Percentiles rank a stretch among this genome's conserved stretches.
phyloP scores from a whole-genome alignment of 179 eudicot genomes.

The Nepenthes alata region DNA sequence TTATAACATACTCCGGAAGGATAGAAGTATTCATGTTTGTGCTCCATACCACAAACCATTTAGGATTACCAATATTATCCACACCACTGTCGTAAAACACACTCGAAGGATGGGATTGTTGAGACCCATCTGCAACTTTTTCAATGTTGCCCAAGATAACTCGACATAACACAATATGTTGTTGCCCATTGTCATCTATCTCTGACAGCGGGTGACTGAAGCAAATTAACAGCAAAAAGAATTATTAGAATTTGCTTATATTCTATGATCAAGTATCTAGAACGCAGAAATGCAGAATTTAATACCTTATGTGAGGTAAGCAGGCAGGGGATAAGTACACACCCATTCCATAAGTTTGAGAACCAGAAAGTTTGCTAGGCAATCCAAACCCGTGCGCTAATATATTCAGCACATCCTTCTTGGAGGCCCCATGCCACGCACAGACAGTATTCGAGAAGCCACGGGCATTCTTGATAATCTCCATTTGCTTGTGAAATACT shows the following conservation, averaged over 20 bases:
- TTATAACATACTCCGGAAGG: constrained; percentile 47
- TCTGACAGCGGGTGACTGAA: constrained; percentile 25
- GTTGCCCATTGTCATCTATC: constrained; percentile 43
- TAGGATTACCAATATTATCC: constrained; percentile 45
- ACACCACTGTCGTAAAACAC: constrained; percentile 37
- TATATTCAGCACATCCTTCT: constrained; percentile 20
- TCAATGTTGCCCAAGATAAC: constrained; percentile 45
- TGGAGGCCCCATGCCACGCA: constrained; percentile 46
- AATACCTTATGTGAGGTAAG: constrained; percentile 29
- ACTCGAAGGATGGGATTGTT: constrained; percentile 34
- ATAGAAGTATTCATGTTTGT: constrained; percentile 51
- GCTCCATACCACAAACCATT: constrained; percentile 43
- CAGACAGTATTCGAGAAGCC: constrained; percentile 22
- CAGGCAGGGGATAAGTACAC: constrained; percentile 33
- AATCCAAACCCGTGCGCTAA: constrained; percentile 33
- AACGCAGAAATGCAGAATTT: not conserved
- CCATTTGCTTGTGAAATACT: constrained; percentile 27
- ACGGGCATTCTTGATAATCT: constrained; percentile 24
- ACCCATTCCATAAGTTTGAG: constrained; percentile 33
- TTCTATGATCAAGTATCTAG: not conserved
- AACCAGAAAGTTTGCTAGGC: constrained; percentile 15
- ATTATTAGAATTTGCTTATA: not conserved
- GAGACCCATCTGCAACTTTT: constrained; percentile 40
- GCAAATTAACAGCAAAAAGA: not conserved
- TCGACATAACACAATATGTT: constrained; percentile 45